A percentile compares a stretch with the other conserved stretches of the same genome.
These are phyloP conservation scores for Artemisia tridentata DNA, from an alignment of 129 eudicot species.

Conservation along the genomic window DNA sequence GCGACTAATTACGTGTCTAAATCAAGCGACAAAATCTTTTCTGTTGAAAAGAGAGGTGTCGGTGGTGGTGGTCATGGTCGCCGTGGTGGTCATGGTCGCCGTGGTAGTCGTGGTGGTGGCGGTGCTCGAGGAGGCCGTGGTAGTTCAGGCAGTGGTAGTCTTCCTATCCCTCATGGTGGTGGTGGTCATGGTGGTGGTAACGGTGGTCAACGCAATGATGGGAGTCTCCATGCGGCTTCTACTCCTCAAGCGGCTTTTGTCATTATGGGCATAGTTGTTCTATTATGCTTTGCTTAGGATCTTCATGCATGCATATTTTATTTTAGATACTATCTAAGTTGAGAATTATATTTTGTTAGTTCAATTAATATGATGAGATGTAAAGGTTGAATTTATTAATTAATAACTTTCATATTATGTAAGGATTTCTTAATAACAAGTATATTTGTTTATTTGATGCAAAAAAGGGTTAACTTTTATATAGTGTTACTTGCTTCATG, in stretches of 20 bases:
- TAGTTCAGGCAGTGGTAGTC: no score
- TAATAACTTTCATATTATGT: no score
- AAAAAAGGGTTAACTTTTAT: no score
- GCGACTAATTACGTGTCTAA: neutral
- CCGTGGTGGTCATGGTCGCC: neutral
- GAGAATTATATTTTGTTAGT: no score
- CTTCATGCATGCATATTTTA: no score
- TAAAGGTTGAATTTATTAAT: no score
- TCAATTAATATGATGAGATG: no score
- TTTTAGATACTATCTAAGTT: no score
- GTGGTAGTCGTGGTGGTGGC: neutral
- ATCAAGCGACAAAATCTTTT: neutral
- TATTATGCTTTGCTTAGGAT: neutral
- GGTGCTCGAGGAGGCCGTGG: neutral
- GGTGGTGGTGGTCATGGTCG: neutral
- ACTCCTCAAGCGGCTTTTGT: neutral
- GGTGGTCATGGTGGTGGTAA: neutral
- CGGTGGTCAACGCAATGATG: neutral
- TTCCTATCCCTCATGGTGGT: neutral
- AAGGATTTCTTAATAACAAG: no score
- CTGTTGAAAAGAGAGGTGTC: slow-evolving; percentile 1
- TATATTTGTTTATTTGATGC: no score
- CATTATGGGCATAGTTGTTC: slow-evolving; percentile 3
- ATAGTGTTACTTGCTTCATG: no score
- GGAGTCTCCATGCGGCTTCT: slow-evolving; percentile 4